Conservation (phyloP, 257 asterid species). For the Solanum boliviense region DNA sequence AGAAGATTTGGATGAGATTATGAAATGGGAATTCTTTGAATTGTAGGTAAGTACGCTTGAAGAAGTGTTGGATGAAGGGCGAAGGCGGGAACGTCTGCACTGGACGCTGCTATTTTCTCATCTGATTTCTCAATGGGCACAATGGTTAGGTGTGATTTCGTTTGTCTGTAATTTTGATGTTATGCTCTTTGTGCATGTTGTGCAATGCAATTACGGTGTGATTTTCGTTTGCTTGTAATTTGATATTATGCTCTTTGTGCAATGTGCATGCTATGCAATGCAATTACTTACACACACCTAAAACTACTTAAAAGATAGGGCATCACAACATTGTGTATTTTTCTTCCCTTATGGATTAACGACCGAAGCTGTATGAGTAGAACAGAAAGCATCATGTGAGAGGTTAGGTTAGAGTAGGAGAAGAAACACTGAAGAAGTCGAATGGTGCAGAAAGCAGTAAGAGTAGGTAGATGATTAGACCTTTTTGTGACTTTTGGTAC, state of each 20-base stretch:
- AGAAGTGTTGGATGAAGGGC: slow-evolving; percentile 60
- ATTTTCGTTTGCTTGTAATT: not conserved
- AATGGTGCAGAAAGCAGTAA: not conserved
- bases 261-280: not conserved
- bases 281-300: not conserved
- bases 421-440: not conserved
- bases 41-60: slow-evolving; percentile 33
- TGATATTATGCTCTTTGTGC: not conserved
- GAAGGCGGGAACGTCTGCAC: slow-evolving; percentile 46
- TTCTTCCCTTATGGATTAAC: not conserved
- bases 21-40: not conserved
- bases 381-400: not conserved
- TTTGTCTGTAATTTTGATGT: not conserved
- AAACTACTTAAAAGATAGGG: not conserved
- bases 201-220: slow-evolving; percentile 25
- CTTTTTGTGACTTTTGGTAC: not conserved
- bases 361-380: not conserved
- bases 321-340: not conserved
- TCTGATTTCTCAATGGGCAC: slow-evolving; percentile 92
- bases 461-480: not conserved
- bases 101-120: slow-evolving; percentile 73
- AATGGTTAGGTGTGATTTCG: slow-evolving; percentile 67
- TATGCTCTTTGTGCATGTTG: not conserved
- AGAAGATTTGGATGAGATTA: not conserved
- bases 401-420: not conserved